Base-by-base conservation (phyloP, 169 alveolate species). In the Cryptosporidium andersoni region DNA sequence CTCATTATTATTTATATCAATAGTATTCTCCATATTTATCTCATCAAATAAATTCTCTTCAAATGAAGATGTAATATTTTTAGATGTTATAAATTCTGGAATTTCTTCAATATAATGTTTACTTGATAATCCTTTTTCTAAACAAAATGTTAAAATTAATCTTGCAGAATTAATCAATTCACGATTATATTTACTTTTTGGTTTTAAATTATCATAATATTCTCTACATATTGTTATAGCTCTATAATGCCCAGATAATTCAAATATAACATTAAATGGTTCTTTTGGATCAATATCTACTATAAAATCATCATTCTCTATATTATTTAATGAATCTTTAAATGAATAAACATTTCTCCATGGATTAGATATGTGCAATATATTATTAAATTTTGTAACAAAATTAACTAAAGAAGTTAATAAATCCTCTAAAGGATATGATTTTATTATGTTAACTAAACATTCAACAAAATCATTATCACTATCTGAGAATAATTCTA, bases 211-310 rank as follows among this genome's bases (percentile, higher is more conserved):
- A 9, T 74, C 74, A 16, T 66, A 60, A 60, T 58, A 74, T 51
- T 74, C 85, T 45, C 85, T 55, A 34, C 85, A 74, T 58, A 43
- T 60, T 0, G 85, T 6, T 34, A 62, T 42, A 6, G 85, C 85
- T 40, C 68, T 58, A 37, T 47, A 34, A 36, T 58, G 60, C 25
- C 68, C 85, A 40, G 85, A 34, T 9, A 37, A 39, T 45, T 74
- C 85, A 43, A 74, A 74, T 34, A 74, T 60, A 4, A 68, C 55
- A 60, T 74, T 74, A 74, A 74, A 74, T 25, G 85, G 85, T 43
- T 74, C 85, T 52, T 60, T 43, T 7, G 85, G 85, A 48, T 74
- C 85, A 2, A 39, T 68, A 16, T 74, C 67, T 34, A 64, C 47
- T 4, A 68, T 45, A 39, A 74, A 43, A 1, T 8, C 1, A 34